A percentile compares a stretch with the other conserved stretches of the same genome.
Evolutionary conservation across 2,329 filamentous ascomycete species (phyloP).

Genomic region (Microcera coccophila): DNA sequence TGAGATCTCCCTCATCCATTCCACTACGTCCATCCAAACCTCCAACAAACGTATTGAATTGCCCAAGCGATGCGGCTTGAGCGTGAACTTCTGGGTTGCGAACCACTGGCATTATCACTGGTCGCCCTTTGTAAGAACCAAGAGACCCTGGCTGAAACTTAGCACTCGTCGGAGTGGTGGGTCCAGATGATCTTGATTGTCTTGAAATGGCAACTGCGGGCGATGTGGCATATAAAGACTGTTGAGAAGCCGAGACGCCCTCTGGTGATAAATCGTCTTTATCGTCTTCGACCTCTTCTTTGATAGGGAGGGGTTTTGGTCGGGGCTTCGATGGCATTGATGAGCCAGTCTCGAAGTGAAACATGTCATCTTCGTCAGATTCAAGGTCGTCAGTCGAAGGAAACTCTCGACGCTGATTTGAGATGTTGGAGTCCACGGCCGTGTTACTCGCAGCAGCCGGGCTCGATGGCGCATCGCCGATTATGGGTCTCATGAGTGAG

Average conservation of each 20-base stretch:
- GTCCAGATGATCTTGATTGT: slow-evolving; percentile 23
- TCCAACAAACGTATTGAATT: slow-evolving; percentile 50
- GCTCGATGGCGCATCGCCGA: not conserved
- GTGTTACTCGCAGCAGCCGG: not conserved
- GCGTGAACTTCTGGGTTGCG: slow-evolving; percentile 47
- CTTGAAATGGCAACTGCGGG: slow-evolving; percentile 41
- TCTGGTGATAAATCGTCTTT: slow-evolving; percentile 15
- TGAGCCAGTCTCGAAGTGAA: slow-evolving; percentile 42
- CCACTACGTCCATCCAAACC: slow-evolving; percentile 50
- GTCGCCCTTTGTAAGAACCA: slow-evolving; percentile 53
- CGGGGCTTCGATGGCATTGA: slow-evolving; percentile 28
- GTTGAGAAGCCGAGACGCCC: slow-evolving; percentile 17
- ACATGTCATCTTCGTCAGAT: slow-evolving; percentile 39
- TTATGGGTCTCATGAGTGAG: slow-evolving; percentile 8
- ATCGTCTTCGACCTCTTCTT: slow-evolving; percentile 34
- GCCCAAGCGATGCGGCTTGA: slow-evolving; percentile 45
- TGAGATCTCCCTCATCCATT: slow-evolving; percentile 44
- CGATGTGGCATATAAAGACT: slow-evolving; percentile 40
- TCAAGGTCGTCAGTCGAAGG: slow-evolving; percentile 11
- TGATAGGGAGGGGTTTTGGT: slow-evolving; percentile 23
- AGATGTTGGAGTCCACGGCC: not conserved
- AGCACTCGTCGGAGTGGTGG: slow-evolving; percentile 30
- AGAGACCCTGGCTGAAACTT: slow-evolving; percentile 40
- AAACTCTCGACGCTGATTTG: slow-evolving; percentile 1
- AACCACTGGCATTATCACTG: slow-evolving; percentile 51